Evolutionary conservation across 495 filamentous ascomycete species (phyloP), one percentile per base, ranked within the genome.

Genomic region (Penicillium odoratum): DNA sequence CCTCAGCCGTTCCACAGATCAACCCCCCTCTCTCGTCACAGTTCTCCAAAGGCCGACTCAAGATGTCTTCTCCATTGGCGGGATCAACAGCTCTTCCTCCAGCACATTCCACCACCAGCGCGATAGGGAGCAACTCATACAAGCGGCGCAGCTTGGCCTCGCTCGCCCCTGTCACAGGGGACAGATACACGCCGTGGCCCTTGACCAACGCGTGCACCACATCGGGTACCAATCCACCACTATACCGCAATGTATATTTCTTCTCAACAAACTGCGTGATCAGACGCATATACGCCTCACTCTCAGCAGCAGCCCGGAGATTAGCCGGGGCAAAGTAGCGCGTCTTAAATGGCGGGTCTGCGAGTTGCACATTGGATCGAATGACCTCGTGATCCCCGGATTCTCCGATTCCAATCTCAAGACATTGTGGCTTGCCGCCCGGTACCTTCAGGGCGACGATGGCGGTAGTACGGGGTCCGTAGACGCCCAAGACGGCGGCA

Each of bases 281-380:
- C 1, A 83, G 64, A 0, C 34, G 25, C 64, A 74, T 72, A 55
- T 83, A 83, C 26, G 60, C 55, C 30, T 61, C 53, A 31, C 75
- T 63, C 25, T 79, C 70, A 10, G 74, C 67, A 3, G 80, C 78
- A 0, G 74, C 68, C 36, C 81, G 74, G 34, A 83, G 60, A 55
- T 83, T 83, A n/a, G 81, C 80, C 0, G 81, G 81, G 0, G 81
- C 73, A 53, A 83, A 82, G 49, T 81, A 82, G 7, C 71, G 68
- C 25, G 74, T 71, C 47, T 67, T 74, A 34, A 67, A 67, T 0
- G 69, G 64, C 4, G 64, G 10, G 10, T 59, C 57, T 4, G 58
- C 48, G 7, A 80, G 61, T 7, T 48, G 49, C 4, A 81, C 59
- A 1, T 44, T 16, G 0, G 75, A 54, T 8, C 71, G 73, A 30